phyloP scores from a whole-genome alignment of 139 green algal species.

The Picochlorum sp. region DNA sequence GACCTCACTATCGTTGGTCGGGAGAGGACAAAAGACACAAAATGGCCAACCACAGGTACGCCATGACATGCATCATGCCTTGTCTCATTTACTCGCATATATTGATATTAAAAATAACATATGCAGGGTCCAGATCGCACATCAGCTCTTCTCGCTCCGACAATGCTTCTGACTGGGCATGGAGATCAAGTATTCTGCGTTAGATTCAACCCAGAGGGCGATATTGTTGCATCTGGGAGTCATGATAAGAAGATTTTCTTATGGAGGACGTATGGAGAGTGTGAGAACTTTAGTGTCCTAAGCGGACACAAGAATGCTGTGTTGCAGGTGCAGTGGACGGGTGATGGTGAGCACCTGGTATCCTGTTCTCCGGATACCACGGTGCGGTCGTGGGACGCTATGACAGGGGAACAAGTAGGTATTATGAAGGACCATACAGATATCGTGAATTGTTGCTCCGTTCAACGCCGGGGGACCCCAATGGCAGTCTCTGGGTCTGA shows the following conservation, averaged over 20 bases:
- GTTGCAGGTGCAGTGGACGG: conserved; percentile 85
- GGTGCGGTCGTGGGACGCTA: conserved; percentile 66
- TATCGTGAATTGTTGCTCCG: conserved; percentile 86
- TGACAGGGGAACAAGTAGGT: conserved; percentile 61
- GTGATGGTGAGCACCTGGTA: conserved; percentile 71
- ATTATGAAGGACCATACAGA: conserved; percentile 80
- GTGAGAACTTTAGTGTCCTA: conserved; percentile 86
- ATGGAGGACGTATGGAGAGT: conserved; percentile 80
- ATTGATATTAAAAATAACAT: not conserved
- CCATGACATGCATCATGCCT: too few species aligned
- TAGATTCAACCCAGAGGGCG: conserved; percentile 77
- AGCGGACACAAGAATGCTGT: conserved; percentile 91
- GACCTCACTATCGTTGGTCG: not conserved
- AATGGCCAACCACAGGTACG: not conserved
- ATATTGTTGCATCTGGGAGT: conserved; percentile 60
- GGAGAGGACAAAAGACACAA: too few species aligned
- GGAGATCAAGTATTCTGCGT: conserved; percentile 66
- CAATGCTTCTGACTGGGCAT: conserved; percentile 80
- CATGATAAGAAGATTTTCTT: conserved; percentile 82
- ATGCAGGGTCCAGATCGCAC: conserved; percentile 37
- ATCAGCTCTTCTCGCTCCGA: conserved; percentile 64
- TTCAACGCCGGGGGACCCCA: conserved; percentile 55
- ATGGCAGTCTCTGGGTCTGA: conserved; percentile 81
- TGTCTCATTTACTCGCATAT: too few species aligned
- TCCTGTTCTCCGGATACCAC: conserved; percentile 78